Evolutionary conservation across 805 yeast species (phyloP), one percentile per base, ranked within the genome.

Genomic region (Lachancea nothofagi): DNA sequence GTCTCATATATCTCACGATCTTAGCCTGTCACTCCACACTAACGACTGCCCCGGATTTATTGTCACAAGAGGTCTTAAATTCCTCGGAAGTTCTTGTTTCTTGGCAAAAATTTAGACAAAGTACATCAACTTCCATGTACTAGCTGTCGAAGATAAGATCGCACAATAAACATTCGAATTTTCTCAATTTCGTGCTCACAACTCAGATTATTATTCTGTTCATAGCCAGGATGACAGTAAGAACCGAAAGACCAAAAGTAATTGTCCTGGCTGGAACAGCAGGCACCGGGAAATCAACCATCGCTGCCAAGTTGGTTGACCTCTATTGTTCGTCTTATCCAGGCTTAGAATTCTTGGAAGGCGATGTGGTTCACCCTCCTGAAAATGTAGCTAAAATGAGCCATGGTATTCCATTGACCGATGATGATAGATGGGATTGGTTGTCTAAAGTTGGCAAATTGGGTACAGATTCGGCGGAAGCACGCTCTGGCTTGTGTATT

Each of bases 381-480:
- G 71, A 56, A 9, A 93, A 93, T 57, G 69, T 90, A 10, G 78
- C 71, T 14, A 93, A 93, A 61, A 93, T 93, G 98, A 62, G 83
- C 2, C 53, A 67, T 15, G 95, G 95, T 0, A 70, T 75, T 15
- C 95, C 97, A 1, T 67, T 93, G 42, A 75, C 80, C 0, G 98
- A 93, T 55, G 93, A 80, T 2, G 98, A 93, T 61, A 67, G 98
- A 44, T 84, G 90, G 89, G 89, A 74, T 1, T 93, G 98, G 98
- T 70, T 93, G 14, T 61, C 67, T 27, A 57, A 59, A 27, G 62
- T 93, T 9, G 65, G 80, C 3, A 45, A 50, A 5, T 46, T 48
- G 4, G 64, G 79, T 1, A 63, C 75, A 2, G 46, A 49, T 0
- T 51, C 59, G n/a, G 70, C 80, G 3, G 35, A 50, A 10, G 55